phyloP scores from a whole-genome alignment of 192 early-diverging fungal genomes.

The Kickxella alabastrina region DNA sequence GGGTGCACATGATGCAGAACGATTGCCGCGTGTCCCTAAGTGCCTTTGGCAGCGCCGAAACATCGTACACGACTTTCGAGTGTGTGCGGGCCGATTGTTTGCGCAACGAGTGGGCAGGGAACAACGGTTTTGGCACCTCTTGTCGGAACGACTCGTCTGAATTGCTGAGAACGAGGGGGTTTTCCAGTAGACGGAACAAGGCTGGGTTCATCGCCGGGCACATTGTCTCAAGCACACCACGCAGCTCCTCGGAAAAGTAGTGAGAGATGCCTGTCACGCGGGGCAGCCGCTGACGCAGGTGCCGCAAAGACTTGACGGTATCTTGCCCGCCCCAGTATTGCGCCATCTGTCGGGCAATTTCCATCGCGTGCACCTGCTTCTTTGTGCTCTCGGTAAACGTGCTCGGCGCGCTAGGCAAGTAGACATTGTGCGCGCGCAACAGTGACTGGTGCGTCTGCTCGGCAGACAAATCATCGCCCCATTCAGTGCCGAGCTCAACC shows the following conservation, averaged over 20 bases:
- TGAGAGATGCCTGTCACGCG: slow-evolving; percentile 47
- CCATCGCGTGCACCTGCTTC: slow-evolving; percentile 46
- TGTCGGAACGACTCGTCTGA: slow-evolving; percentile 5
- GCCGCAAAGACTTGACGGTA: slow-evolving; percentile 30
- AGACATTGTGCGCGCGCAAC: slow-evolving; percentile 19
- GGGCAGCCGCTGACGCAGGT: slow-evolving; percentile 41
- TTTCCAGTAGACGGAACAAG: slow-evolving; percentile 43
- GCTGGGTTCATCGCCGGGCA: slow-evolving; percentile 44
- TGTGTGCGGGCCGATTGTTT: slow-evolving; percentile 9
- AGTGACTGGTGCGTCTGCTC: slow-evolving; percentile 19
- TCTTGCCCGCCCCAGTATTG: slow-evolving; percentile 49
- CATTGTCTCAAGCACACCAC: slow-evolving; percentile 42
- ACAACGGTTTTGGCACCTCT: slow-evolving; percentile 33
- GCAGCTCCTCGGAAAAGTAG: slow-evolving; percentile 50
- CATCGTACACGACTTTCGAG: slow-evolving; percentile 29
- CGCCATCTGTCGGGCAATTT: slow-evolving; percentile 50
- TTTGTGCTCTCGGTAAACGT: slow-evolving; percentile 47
- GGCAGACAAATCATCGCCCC: slow-evolving; percentile 2
- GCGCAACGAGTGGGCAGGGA: slow-evolving; percentile 32
- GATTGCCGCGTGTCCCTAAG: slow-evolving; percentile 50
- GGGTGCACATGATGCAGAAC: slow-evolving; percentile 51
- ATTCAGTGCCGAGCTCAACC: slow-evolving; percentile 20
- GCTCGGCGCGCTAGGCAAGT: slow-evolving; percentile 23
- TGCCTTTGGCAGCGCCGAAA: slow-evolving; percentile 38
- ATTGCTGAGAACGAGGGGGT: slow-evolving; percentile 38